Evolutionary conservation across 257 asterid genomes (phyloP).

Genomic region (Salvia splendens): DNA sequence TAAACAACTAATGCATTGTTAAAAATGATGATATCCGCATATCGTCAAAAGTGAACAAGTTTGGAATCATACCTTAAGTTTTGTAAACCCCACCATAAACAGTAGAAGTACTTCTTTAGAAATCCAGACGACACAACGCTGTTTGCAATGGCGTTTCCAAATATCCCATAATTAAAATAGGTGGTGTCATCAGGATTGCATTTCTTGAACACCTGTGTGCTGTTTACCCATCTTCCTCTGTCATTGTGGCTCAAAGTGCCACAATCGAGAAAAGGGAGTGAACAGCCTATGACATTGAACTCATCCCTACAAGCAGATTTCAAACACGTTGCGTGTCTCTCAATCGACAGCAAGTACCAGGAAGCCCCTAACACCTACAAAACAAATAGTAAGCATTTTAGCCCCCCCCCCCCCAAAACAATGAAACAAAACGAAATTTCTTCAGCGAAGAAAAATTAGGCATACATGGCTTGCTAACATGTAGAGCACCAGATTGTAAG

Average conservation of each 20-base stretch:
- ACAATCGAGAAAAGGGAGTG: conserved; percentile 68
- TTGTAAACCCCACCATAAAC: conserved; percentile 95
- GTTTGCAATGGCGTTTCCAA: conserved; percentile 62
- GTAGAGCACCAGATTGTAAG: conserved; percentile 73
- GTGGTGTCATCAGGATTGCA: conserved; percentile 59
- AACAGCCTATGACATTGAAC: conserved; percentile 42
- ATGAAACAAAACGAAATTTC: background rate
- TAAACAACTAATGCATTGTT: too few species aligned
- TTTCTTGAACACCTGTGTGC: conserved; percentile 53
- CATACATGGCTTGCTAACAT: conserved; percentile 91
- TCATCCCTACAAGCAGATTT: conserved; percentile 71
- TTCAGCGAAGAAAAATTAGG: background rate
- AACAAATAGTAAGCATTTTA: conserved; percentile 14
- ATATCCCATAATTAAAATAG: conserved; percentile 69
- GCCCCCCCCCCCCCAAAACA: background rate
- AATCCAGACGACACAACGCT: conserved; percentile 65
- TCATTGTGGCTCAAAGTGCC: conserved; percentile 49
- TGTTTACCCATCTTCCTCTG: conserved; percentile 55
- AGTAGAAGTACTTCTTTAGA: conserved; percentile 75
- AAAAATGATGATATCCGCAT: too few species aligned
- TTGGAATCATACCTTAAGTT: conserved; percentile 58
- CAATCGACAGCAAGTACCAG: conserved; percentile 75
- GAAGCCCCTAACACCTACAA: conserved; percentile 78
- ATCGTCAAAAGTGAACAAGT: background rate
- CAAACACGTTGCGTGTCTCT: conserved; percentile 75